phyloP scores from a whole-genome alignment of 1,284 basidiomycete species.

The Cystobasidiaceae sp. region DNA sequence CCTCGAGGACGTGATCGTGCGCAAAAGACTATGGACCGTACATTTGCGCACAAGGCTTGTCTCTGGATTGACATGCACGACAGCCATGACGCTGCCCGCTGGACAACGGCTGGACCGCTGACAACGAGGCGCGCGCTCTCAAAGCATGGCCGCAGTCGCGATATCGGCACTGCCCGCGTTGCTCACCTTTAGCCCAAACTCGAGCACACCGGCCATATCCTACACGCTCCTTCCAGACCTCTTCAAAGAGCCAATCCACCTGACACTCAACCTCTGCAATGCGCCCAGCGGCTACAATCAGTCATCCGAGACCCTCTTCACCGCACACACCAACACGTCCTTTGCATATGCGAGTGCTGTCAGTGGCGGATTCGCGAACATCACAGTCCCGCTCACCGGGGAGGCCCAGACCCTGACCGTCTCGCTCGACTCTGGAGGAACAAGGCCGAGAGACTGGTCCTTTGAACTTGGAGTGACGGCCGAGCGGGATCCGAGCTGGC shows the following conservation, averaged over 20 bases:
- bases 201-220: neutral
- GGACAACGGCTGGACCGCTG: no score
- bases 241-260: neutral
- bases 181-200: constrained; percentile 11
- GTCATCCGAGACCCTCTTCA: constrained; percentile 2
- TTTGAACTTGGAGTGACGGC: constrained; percentile 36
- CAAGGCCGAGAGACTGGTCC: neutral
- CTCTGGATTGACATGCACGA: no score
- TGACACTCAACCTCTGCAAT: constrained; percentile 35
- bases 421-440: neutral
- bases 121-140: neutral
- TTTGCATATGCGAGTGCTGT: constrained; percentile 1
- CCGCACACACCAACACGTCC: constrained; percentile 6
- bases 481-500: constrained; percentile 1
- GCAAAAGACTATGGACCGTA: no score
- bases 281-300: constrained; percentile 16
- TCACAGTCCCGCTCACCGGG: constrained; percentile 11
- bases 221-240: constrained; percentile 29
- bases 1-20: no score
- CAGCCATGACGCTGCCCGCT: neutral
- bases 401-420: constrained; percentile 8
- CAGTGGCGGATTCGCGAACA: constrained; percentile 31
- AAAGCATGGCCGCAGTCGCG: neutral
- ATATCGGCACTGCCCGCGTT: neutral
- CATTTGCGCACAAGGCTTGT: no score